phyloP scores from a whole-genome alignment of 345 rosid species.

The Moricandia moricandioides region DNA sequence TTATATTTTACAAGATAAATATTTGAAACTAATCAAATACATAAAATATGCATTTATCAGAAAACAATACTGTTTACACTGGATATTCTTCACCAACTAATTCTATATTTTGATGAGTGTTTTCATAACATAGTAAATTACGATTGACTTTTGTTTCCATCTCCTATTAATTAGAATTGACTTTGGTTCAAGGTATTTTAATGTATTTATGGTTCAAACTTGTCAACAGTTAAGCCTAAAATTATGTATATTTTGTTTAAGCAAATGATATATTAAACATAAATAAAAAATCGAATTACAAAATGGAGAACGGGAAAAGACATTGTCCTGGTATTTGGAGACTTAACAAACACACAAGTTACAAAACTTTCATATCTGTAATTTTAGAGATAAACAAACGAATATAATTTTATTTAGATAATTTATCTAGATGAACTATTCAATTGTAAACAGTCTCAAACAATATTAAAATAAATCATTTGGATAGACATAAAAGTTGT shows the following conservation, averaged over 20 bases:
- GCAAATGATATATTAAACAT: not conserved
- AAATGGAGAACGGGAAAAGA: not conserved
- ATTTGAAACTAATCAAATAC: conserved; percentile 6
- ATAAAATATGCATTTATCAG: conserved; percentile 2
- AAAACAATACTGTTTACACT: conserved; percentile 1
- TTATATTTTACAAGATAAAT: not conserved
- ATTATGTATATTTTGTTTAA: not conserved
- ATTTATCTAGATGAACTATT: no score
- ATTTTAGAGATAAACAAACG: no score
- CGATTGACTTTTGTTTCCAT: conserved; percentile 18
- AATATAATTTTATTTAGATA: no score
- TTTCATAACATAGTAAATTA: not conserved
- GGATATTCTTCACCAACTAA: conserved; percentile 26
- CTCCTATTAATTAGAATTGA: conserved; percentile 19
- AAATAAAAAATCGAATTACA: not conserved
- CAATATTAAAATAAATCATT: no score
- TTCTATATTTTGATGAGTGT: conserved; percentile 16
- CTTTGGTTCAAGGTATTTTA: conserved; percentile 13
- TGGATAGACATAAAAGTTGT: no score
- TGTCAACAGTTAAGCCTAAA: conserved; percentile 10
- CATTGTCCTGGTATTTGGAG: not conserved
- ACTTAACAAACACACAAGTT: not conserved
- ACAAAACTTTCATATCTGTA: no score
- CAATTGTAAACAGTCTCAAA: no score
- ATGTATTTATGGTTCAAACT: not conserved